Percentiles rank a stretch among this genome's conserved stretches.
phyloP scores from a whole-genome alignment of 2,329 filamentous ascomycete species.

The Fusarium sp. region DNA sequence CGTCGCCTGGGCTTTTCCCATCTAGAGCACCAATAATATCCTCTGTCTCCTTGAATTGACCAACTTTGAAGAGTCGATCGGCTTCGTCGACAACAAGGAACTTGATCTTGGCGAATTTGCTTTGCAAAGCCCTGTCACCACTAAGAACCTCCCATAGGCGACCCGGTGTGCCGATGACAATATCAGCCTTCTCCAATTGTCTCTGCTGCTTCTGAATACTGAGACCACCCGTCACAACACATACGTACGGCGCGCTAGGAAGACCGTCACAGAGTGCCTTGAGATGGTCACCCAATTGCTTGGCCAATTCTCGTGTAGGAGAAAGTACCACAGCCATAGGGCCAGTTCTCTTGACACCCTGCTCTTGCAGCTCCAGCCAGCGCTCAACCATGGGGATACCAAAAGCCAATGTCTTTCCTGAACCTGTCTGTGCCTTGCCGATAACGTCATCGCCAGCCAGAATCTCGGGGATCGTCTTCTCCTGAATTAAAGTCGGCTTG shows the following conservation, averaged over 20 bases:
- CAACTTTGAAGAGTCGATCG: conserved; percentile 88
- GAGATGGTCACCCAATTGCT: conserved; percentile 88
- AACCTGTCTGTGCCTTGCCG: conserved; percentile 95
- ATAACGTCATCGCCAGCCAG: conserved; percentile 88
- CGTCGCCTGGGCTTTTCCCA: conserved; percentile 69
- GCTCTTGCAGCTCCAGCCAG: conserved; percentile 68
- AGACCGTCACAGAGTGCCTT: conserved; percentile 74
- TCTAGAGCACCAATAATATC: conserved; percentile 87
- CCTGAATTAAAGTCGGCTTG: conserved; percentile 85
- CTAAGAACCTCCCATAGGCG: conserved; percentile 94
- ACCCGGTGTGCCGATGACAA: conserved; percentile 93
- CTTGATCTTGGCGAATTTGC: conserved; percentile 74
- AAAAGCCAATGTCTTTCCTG: conserved; percentile 95
- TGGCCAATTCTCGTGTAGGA: conserved; percentile 91
- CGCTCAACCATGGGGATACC: conserved; percentile 91
- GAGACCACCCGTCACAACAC: conserved; percentile 89
- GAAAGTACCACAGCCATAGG: conserved; percentile 85
- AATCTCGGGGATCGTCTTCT: conserved; percentile 81
- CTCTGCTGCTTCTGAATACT: conserved; percentile 96
- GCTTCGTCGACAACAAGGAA: conserved; percentile 96
- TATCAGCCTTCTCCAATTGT: conserved; percentile 82
- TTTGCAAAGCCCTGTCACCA: conserved; percentile 73
- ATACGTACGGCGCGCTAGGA: conserved; percentile 74
- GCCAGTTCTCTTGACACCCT: conserved; percentile 41
- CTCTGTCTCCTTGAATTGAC: conserved; percentile 93